Conservation (phyloP, 148 eudicot species). For the Arbutus unedo region DNA sequence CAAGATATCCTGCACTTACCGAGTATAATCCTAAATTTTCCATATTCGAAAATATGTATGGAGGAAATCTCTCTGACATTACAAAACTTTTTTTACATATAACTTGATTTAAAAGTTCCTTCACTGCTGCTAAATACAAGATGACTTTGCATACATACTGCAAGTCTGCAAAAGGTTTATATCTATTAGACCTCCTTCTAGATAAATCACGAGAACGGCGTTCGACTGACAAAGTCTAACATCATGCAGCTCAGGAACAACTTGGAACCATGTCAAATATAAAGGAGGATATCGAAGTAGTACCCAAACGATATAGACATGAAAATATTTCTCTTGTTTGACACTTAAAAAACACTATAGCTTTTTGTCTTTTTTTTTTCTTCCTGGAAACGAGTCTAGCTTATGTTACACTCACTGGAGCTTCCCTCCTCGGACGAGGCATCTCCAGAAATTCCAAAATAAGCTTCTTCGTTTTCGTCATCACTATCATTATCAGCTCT, state of each 20-base stretch:
- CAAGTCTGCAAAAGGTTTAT: not conserved
- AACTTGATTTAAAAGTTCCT: not conserved
- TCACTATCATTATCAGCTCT: slow-evolving; percentile 51
- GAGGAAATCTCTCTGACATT: no score
- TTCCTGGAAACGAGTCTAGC: slow-evolving; percentile 29
- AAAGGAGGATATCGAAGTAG: slow-evolving; percentile 2
- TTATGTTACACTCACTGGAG: slow-evolving; percentile 56
- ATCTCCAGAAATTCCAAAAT: slow-evolving; percentile 40
- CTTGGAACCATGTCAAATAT: slow-evolving; percentile 1
- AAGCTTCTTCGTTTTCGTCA: slow-evolving; percentile 46
- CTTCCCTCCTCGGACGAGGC: slow-evolving; percentile 26
- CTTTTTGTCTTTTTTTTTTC: not conserved
- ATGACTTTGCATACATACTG: not conserved
- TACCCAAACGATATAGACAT: not conserved
- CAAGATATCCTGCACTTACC: no score
- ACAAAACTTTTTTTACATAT: not conserved
- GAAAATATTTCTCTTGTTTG: not conserved
- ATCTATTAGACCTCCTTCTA: not conserved
- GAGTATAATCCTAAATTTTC: no score
- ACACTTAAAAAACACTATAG: not conserved
- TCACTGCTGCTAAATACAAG: not conserved
- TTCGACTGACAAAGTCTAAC: no score
- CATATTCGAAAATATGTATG: no score
- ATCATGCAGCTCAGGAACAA: not conserved
- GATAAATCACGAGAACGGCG: not conserved